phyloP scores from a whole-genome alignment of 2,329 filamentous ascomycete genomes.

The Aspergillus fumigatus region DNA sequence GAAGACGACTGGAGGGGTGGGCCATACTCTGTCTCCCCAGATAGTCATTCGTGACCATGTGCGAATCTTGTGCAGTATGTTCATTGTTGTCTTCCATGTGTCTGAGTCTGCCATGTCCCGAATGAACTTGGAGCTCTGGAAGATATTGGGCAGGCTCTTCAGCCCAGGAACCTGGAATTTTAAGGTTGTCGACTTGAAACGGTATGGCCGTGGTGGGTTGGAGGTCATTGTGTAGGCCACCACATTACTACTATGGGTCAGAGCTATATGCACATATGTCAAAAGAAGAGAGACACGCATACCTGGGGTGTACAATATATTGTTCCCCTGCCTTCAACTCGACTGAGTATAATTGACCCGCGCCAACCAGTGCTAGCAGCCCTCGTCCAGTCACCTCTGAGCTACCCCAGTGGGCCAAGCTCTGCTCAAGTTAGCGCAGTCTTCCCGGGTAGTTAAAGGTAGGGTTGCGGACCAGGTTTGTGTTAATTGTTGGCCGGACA shows the following conservation, averaged over 20 bases:
- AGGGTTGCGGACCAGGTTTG: conserved; percentile 53
- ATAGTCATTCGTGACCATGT: conserved; percentile 77
- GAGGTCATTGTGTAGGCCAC: conserved; percentile 80
- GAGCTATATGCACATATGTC: background rate
- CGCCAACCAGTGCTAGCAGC: conserved; percentile 75
- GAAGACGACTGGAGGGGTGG: background rate
- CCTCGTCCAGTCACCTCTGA: conserved; percentile 84
- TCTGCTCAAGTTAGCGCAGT: conserved; percentile 43
- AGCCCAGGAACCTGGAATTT: conserved; percentile 72
- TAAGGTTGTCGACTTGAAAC: conserved; percentile 72
- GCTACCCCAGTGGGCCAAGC: conserved; percentile 85
- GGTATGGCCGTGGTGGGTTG: conserved; percentile 73
- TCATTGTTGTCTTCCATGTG: conserved; percentile 66
- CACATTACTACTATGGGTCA: conserved; percentile 59
- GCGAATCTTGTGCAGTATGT: conserved; percentile 63
- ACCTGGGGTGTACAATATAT: conserved; percentile 80
- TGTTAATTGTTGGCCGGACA: conserved; percentile 70
- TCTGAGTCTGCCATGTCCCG: conserved; percentile 65
- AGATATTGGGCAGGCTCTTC: conserved; percentile 53
- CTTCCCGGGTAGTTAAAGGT: background rate
- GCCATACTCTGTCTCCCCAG: conserved; percentile 75
- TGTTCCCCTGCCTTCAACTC: conserved; percentile 77
- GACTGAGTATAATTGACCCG: conserved; percentile 85
- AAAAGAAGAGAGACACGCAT: conserved; percentile 10
- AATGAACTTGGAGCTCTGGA: conserved; percentile 70